phyloP scores from a whole-genome alignment of 257 asterid species.

The Salvia hispanica region DNA sequence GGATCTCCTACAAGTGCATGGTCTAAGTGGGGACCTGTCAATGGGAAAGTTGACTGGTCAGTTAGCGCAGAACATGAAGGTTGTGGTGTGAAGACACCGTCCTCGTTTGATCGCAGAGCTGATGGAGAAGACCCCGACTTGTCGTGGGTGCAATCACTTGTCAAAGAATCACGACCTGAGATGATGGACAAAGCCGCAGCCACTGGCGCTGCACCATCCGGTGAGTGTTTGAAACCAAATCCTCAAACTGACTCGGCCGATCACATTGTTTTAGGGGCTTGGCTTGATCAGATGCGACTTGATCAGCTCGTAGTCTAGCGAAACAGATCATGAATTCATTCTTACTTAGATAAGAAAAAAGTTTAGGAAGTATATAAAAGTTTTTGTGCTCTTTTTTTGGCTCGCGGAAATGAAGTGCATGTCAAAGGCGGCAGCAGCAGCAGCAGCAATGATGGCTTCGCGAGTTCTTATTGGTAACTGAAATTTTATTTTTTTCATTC shows the following conservation, averaged over 20 bases:
- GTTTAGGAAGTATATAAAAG: constrained; percentile 51
- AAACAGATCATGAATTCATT: constrained; percentile 41
- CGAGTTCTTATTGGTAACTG: constrained; percentile 34
- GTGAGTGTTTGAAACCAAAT: constrained; percentile 70
- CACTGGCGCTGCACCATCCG: constrained; percentile 68
- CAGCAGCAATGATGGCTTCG: constrained; percentile 31
- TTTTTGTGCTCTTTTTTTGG: constrained; percentile 51
- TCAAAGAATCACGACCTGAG: constrained; percentile 93
- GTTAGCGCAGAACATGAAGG: constrained; percentile 54
- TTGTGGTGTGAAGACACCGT: constrained; percentile 35
- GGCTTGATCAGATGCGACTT: constrained; percentile 96
- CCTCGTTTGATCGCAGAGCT: constrained; percentile 36
- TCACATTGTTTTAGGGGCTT: constrained; percentile 79
- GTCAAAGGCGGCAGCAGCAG: constrained; percentile 5
- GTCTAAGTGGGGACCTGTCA: constrained; percentile 74
- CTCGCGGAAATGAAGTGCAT: constrained; percentile 19
- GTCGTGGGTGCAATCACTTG: constrained; percentile 98
- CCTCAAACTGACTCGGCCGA: constrained; percentile 63
- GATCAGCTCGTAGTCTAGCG: constrained; percentile 81
- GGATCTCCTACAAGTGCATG: constrained; percentile 61
- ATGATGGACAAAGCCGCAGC: constrained; percentile 66
- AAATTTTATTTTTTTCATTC: not conserved
- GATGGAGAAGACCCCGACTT: constrained; percentile 80
- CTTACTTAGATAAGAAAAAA: constrained; percentile 45
- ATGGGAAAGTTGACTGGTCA: constrained; percentile 71